Evolutionary conservation across 2,329 filamentous ascomycete genomes (phyloP), one percentile per base, ranked within the genome.

Genomic region (Scytalidium lignicola): DNA sequence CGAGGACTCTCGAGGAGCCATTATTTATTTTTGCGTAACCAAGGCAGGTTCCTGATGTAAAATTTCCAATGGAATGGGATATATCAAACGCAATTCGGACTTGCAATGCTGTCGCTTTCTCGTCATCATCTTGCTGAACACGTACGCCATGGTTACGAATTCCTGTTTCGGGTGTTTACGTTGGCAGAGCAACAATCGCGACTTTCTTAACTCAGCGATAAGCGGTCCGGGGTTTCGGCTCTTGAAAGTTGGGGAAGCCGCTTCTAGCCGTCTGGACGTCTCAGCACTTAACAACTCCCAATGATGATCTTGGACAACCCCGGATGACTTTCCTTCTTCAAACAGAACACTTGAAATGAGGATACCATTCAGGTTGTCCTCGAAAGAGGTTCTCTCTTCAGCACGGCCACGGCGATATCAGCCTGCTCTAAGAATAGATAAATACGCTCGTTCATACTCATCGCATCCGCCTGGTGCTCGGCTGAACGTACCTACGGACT

Each of bases 401-500:
- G 49, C 50, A 15, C 43, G 44, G 32, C 40, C 43, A 52, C 47
- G n/a, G 39, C 42, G 32, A 15, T 42, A 6, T 41, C 21, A 37
- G 41, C 51, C 44, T 23, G 17, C 32, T 18, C 28, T 40, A 18
- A 51, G 40, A 3, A 20, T 23, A 3, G 43, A 48, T 39, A 50
- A 26, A 44, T 43, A 32, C 46, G 5, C 5, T 10, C 54, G 41
- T 43, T 40, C 42, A 18, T 66, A 66, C 49, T 66, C 63, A 13
- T 59, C 61, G 3, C 55, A 58, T 50, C 77, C 77, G 26, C 74
- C 79, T 21, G 79, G 79, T 50, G 81, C 82, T 46, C 76, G 73
- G 57, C 80, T 99, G 48, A 99, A 99, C 67, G 70, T 90, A 43
- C 88, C 91, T 6, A 82, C 90, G 58, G 91, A 97, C 73, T 99